Percentiles rank a stretch among this genome's conserved stretches.
These are phyloP conservation scores for Apostasia ramifera DNA, from an alignment of 106 monocot species.

Conservation along the genomic window DNA sequence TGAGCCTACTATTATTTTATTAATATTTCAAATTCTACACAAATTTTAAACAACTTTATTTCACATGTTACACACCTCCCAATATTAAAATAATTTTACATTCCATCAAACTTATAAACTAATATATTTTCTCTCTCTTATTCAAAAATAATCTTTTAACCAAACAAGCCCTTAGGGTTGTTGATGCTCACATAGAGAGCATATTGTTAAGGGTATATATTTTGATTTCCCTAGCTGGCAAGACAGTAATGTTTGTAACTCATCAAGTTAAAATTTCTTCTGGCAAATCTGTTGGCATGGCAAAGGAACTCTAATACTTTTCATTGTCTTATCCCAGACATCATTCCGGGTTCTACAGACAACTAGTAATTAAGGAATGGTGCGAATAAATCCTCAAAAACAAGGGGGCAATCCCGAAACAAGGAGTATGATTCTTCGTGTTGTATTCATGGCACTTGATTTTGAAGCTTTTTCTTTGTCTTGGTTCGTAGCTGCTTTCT, in stretches of 20 bases:
- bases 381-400: slow-evolving; percentile 95
- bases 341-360: slow-evolving; percentile 87
- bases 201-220: slow-evolving; percentile 88
- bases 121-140: no score
- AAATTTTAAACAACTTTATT: no score
- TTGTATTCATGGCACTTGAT: slow-evolving; percentile 92
- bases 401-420: slow-evolving; percentile 72
- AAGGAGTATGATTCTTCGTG: slow-evolving; percentile 57
- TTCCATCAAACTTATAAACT: no score
- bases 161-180: slow-evolving; percentile 24
- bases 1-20: no score
- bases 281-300: slow-evolving; percentile 39
- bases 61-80: no score
- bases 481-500: slow-evolving; percentile 27
- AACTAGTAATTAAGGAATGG: slow-evolving; percentile 99
- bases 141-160: no score
- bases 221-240: slow-evolving; percentile 61
- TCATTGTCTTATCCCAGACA: slow-evolving; percentile 83
- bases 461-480: slow-evolving; percentile 93
- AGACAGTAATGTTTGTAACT: slow-evolving; percentile 90
- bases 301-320: slow-evolving; percentile 77
- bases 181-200: slow-evolving; percentile 93
- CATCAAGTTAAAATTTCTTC: slow-evolving; percentile 98
- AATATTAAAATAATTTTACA: no score
- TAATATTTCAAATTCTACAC: no score